Percentiles rank a stretch among this genome's conserved stretches.
phyloP scores from a whole-genome alignment of 1,284 basidiomycete species.

The Sporisorium exsertum region DNA sequence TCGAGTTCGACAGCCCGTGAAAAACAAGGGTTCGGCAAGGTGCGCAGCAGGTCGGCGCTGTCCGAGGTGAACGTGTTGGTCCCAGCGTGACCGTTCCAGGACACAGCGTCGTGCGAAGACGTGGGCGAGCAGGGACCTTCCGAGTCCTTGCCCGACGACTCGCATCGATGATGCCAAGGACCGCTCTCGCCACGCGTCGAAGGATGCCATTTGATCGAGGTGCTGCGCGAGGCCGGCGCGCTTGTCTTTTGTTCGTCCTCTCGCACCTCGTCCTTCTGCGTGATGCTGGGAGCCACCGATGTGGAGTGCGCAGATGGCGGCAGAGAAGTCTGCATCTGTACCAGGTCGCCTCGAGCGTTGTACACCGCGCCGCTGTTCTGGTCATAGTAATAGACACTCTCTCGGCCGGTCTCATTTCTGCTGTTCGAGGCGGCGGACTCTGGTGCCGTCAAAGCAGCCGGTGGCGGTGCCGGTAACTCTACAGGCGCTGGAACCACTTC shows the following conservation, averaged over 20 bases:
- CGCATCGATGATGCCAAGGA: slow-evolving; percentile 5
- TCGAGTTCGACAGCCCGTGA: slow-evolving; percentile 39
- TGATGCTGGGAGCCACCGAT: background rate
- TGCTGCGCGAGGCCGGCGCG: slow-evolving; percentile 11
- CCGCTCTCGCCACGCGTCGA: slow-evolving; percentile 21
- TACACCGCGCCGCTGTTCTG: slow-evolving; percentile 32
- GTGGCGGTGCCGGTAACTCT: slow-evolving; percentile 1
- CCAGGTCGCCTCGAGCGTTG: slow-evolving; percentile 19
- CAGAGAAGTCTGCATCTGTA: slow-evolving; percentile 8
- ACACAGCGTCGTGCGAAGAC: slow-evolving; percentile 7
- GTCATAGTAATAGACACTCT: slow-evolving; percentile 40
- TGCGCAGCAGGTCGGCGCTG: slow-evolving; percentile 26
- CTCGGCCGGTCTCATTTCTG: background rate
- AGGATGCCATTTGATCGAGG: slow-evolving; percentile 47
- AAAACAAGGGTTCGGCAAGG: slow-evolving; percentile 12
- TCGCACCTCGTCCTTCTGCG: too few relatives aligned
- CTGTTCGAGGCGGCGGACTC: background rate
- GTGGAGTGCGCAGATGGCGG: background rate
- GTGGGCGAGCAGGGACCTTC: slow-evolving; percentile 11
- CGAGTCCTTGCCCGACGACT: slow-evolving; percentile 10
- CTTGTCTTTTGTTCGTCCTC: background rate
- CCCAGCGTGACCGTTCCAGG: slow-evolving; percentile 9
- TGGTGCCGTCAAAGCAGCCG: background rate
- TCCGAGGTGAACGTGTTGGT: slow-evolving; percentile 16
- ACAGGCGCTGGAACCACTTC: slow-evolving; percentile 19